Evolutionary conservation across 2,329 filamentous ascomycete genomes (phyloP).

Genomic region (Penicillium sp.): DNA sequence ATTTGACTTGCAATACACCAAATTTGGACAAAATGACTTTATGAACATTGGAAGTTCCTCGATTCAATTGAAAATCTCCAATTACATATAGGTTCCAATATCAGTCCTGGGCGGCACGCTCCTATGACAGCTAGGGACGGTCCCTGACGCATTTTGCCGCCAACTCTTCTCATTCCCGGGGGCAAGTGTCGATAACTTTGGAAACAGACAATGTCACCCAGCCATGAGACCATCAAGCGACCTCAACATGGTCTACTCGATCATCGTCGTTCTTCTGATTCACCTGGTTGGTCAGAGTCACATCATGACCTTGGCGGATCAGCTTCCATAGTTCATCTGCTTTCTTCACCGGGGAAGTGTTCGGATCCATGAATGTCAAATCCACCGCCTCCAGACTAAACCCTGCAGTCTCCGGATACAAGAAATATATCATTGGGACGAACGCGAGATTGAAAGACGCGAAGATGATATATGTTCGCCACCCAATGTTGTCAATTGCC

Average conservation of each 20-base stretch:
- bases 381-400: constrained; percentile 76
- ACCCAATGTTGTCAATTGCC: constrained; percentile 57
- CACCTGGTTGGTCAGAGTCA: constrained; percentile 4
- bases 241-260: neutral
- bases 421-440: constrained; percentile 65
- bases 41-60: neutral
- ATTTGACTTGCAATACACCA: neutral
- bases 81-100: no score
- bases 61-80: neutral
- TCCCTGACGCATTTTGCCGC: no score
- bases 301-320: constrained; percentile 1
- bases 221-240: neutral
- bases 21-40: neutral
- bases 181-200: no score
- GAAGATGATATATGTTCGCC: constrained; percentile 72
- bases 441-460: constrained; percentile 68
- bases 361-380: constrained; percentile 59
- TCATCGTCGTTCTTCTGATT: neutral
- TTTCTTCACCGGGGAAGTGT: constrained; percentile 8
- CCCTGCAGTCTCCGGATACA: constrained; percentile 68
- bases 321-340: constrained; percentile 6
- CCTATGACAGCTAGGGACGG: no score
- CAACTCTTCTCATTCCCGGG: no score
- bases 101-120: no score
- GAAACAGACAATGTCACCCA: no score